Evolutionary conservation across 495 filamentous ascomycete genomes (phyloP), one percentile per base, ranked within the genome.

Genomic region (Tuber magnatum): DNA sequence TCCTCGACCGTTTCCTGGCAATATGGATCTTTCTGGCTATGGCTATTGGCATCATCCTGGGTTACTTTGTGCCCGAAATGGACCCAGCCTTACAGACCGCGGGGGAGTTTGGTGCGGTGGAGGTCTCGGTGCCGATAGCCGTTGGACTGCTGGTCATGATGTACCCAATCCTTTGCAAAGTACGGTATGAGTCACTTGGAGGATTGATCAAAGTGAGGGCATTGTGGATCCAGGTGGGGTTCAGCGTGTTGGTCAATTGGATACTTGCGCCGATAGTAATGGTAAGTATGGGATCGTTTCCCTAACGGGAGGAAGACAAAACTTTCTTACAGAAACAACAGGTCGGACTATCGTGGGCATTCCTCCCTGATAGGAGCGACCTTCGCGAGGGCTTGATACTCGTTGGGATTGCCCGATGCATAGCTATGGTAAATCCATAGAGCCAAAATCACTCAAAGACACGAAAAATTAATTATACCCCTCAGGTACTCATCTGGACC

Each of bases 151-250:
- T 97, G 12, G 88, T 95, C 41, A 97, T 97, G 93, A 97, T 97
- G 93, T 97, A 96, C 80, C 94, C 94, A 0, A 96, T 96, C 76
- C 86, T 97, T 35, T 95, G 94, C 88, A 97, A 97, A 83, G 91
- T 97, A n/a, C 88, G 89, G 46, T 96, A 88, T 83, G 94, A 97
- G 83, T 88, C 87, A 0, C 84, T 98, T 65, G 92, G 94, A 82
- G 86, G 88, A 12, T 83, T 92, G 28, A 89, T 97, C 76, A 83
- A 84, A 18, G 81, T 87, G 7, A 87, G 87, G 7, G 84, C 84
- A 4, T 84, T 96, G 12, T 97, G 93, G 93, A 87, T 89, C 24
- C 94, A 97, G 81, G 87, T 97, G 72, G 85, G 78, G 0, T 92
- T 97, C 81, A 93, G 91, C 77, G 82, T 97, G 38, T 72, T 95